Evolutionary conservation across 257 asterid species (phyloP), one percentile per base, ranked within the genome.

Genomic region (Lithospermum erythrorhizon): DNA sequence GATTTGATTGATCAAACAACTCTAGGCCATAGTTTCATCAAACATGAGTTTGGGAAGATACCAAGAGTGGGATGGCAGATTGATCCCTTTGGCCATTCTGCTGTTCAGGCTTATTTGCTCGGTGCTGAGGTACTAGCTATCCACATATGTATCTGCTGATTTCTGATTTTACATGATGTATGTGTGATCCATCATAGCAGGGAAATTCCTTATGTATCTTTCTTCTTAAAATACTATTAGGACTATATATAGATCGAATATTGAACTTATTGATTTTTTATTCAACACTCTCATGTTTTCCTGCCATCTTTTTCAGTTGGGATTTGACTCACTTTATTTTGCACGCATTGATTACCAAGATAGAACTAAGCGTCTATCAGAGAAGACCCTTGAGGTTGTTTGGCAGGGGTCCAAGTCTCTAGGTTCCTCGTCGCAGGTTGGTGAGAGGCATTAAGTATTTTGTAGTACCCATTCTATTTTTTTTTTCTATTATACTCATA

Each of bases 1-100:
- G 95, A 86, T 77, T 70, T 86, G 83, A 83, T 86, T 68, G 95
- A 86, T 64, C 95, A 86, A 68, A 83, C 95, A 27, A 86, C 93
- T 52, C 66, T 86, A 55, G 95, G 95, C 3, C 95, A 86, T 61
- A 87, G 77, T 48, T 86, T 77, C 71, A 76, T 86, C 53, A 73
- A 72, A 18, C 65, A 72, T 21, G 89, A 86, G 65, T 86, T 86
- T 66, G 81, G 79, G 45, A 78, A 77, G 76, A 81, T 61, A 55
- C 95, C 95, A 7, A 77, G 89, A 71, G 81, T 83, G 71, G 95
- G 95, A 63, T 86, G 95, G 95, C 95, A 86, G 81, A 86, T 86
- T 56, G 95, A 86, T 67, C 95, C 95, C 62, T 86, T 86, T 68
- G 95, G 95, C 14, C 95, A 86, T 76, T 86, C 95, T 67, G 78